Evolutionary conservation across 768 basidiomycete genomes (phyloP), one percentile per base, ranked within the genome.

Genomic region (Udeniomyces megalosporus): DNA sequence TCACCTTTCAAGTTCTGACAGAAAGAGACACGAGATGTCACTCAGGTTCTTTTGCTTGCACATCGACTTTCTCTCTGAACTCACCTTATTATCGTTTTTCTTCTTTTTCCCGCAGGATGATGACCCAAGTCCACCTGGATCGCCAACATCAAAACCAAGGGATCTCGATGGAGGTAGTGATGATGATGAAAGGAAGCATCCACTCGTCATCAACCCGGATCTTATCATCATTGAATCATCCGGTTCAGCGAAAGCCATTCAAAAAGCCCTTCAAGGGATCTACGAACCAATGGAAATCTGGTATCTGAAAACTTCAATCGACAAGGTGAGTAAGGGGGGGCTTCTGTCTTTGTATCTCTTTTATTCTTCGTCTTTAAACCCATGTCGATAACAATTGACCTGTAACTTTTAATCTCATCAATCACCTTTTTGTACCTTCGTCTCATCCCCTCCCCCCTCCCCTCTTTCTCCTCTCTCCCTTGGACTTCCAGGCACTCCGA

Each of bases 271-370:
- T 12, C 73, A 72, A 10, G 79, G 79, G 11, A 93, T 87, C 68
- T 97, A 96, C 69, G 78, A 83, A 34, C 90, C 92, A 3, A 76
- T 97, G 60, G 95, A 99, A 70, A 74, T 84, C 4, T 97, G 92
- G 92, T 97, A 93, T 74, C 80, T 83, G 11, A 81, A 86, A 15
- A 82, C 80, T 20, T 84, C 83, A 65, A 84, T 95, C 52, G 88
- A 93, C 70, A 95, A 92, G 78, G 92, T 86, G 62, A 24, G 75
- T 17, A 26, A n/a, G n/a, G n/a, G n/a, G n/a, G n/a, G n/a, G n/a
- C n/a, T n/a, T n/a, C n/a, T n/a, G n/a, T n/a, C n/a, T n/a, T n/a
- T n/a, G n/a, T n/a, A n/a, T n/a, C n/a, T n/a, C n/a, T n/a, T n/a
- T n/a, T n/a, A n/a, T n/a, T n/a, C n/a, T n/a, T n/a, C n/a, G n/a